phyloP scores from a whole-genome alignment of 176 grass and related monocot genomes.

The Lolium multiflorum region DNA sequence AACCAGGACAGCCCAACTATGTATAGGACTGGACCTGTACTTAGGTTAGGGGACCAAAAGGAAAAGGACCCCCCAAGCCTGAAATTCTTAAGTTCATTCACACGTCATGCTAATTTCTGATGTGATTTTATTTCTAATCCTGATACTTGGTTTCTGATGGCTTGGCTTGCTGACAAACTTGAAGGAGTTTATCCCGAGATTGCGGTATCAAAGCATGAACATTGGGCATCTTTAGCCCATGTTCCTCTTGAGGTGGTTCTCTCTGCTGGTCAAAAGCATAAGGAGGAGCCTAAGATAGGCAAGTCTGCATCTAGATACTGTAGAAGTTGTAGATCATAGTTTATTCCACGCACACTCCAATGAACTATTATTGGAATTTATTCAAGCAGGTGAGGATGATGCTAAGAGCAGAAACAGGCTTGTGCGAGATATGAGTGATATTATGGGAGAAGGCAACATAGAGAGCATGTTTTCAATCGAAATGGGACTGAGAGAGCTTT shows the following conservation, averaged over 20 bases:
- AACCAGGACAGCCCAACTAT: neutral
- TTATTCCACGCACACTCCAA: constrained; percentile 32
- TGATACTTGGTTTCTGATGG: constrained; percentile 41
- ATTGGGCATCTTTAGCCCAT: constrained; percentile 98
- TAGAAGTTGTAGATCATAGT: constrained; percentile 22
- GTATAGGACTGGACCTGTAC: neutral
- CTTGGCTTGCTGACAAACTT: constrained; percentile 48
- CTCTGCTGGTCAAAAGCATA: constrained; percentile 96
- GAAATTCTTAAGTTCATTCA: constrained; percentile 6
- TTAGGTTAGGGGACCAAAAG: too few species aligned
- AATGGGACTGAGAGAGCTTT: constrained; percentile 96
- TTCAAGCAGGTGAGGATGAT: constrained; percentile 66
- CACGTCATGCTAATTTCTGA: neutral
- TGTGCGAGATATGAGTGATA: constrained; percentile 76
- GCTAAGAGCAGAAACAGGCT: constrained; percentile 79
- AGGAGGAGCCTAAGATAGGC: constrained; percentile 83
- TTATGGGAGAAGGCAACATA: constrained; percentile 97
- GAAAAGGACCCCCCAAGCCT: too few species aligned
- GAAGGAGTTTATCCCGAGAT: constrained; percentile 94
- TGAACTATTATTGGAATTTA: constrained; percentile 42
- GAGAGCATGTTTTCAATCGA: constrained; percentile 98
- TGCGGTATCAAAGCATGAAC: constrained; percentile 89
- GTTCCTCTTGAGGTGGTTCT: constrained; percentile 94
- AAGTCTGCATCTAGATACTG: constrained; percentile 32
- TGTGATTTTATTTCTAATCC: neutral